phyloP scores from a whole-genome alignment of 768 basidiomycete species.

The Leccinum rimulosum region DNA sequence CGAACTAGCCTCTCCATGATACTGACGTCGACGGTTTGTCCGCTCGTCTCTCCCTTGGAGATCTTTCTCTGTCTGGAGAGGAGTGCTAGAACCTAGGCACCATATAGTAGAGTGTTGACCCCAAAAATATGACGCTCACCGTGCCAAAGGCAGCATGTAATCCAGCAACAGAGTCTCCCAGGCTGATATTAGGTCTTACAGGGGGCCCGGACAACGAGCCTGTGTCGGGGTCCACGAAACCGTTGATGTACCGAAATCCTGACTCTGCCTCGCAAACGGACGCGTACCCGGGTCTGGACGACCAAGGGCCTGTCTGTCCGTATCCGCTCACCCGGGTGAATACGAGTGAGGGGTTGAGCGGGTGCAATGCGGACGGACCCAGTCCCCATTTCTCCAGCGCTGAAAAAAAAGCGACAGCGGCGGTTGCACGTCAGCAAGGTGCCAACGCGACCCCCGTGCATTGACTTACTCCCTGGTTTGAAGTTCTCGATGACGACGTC shows the following conservation, averaged over 20 bases:
- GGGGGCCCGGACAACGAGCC: conserved; percentile 59
- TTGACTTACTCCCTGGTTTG: conserved; percentile 63
- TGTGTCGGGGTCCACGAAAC: conserved; percentile 53
- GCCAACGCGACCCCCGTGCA: not conserved
- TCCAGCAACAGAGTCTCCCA: conserved; percentile 71
- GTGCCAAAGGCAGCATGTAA: conserved; percentile 74
- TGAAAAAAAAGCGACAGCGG: conserved; percentile 21
- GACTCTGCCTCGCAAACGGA: conserved; percentile 77
- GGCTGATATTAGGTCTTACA: conserved; percentile 67
- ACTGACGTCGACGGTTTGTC: conserved; percentile 71
- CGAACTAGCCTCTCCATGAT: conserved; percentile 60
- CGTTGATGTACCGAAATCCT: conserved; percentile 73
- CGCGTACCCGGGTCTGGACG: conserved; percentile 66
- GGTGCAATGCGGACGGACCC: conserved; percentile 55
- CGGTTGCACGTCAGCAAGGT: not conserved
- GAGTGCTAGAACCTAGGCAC: conserved; percentile 55
- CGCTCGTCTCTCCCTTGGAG: conserved; percentile 29
- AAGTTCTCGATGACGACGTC: conserved; percentile 73
- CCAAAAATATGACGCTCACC: conserved; percentile 33
- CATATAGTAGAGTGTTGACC: not conserved
- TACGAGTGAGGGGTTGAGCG: conserved; percentile 83
- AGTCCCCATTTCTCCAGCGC: conserved; percentile 71
- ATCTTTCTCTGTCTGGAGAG: conserved; percentile 42
- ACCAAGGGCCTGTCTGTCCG: conserved; percentile 75
- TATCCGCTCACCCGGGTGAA: conserved; percentile 85